Percentiles rank a stretch among this genome's conserved stretches.
Conservation (phyloP, 768 basidiomycete species). For the Tulasnella sp. region DNA sequence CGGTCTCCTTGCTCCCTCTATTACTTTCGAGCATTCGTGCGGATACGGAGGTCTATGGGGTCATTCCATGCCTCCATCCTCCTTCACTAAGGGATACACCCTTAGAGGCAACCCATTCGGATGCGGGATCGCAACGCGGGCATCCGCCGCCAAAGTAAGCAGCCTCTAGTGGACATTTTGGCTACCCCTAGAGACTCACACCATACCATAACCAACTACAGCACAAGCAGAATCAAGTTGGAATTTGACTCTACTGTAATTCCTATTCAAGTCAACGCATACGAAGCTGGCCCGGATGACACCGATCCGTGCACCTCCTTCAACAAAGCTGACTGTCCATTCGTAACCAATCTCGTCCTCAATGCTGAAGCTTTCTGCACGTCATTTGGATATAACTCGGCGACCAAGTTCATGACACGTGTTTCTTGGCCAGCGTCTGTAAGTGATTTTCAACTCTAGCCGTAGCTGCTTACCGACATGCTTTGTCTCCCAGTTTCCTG, state of each 20-base stretch:
- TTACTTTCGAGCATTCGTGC: not conserved
- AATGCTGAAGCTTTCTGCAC: not conserved
- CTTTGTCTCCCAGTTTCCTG: not conserved
- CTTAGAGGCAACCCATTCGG: not conserved
- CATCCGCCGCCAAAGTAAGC: not conserved
- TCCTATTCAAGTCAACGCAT: not conserved
- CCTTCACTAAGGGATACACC: not conserved
- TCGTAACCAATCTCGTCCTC: not conserved
- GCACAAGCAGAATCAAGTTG: not conserved
- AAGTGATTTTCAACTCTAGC: not conserved
- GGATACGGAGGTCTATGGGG: not conserved
- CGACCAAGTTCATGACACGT: not conserved
- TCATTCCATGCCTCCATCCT: not conserved
- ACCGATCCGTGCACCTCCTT: not conserved
- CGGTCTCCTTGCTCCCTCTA: not conserved
- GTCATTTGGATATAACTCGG: not conserved
- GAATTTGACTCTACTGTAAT: not conserved
- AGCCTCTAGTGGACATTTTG: not conserved
- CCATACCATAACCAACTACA: not conserved
- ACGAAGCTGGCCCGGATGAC: not conserved
- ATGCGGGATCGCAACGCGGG: not conserved
- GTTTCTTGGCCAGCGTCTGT: slow-evolving; percentile 6
- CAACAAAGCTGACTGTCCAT: not conserved
- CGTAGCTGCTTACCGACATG: not conserved
- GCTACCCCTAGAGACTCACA: not conserved